A percentile compares a stretch with the other conserved stretches of the same genome.
Evolutionary conservation across 306 rosid species (phyloP).

Genomic region (Citrullus mucosospermus): DNA sequence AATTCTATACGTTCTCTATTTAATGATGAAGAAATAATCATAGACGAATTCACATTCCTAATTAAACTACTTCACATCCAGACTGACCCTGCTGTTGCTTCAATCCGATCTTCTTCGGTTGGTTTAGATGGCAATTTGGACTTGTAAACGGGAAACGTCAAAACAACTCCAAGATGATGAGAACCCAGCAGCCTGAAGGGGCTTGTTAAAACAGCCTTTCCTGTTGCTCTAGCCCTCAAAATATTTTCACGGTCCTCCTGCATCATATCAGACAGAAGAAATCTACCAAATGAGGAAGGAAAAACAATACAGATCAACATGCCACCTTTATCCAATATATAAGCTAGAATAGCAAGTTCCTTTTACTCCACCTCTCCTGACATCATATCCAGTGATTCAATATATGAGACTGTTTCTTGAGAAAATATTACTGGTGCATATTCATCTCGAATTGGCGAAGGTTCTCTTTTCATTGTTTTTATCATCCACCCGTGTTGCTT

Average conservation of each 20-base stretch:
- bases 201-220: conserved; percentile 94
- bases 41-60: not conserved
- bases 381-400: conserved; percentile 97
- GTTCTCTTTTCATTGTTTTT: conserved; percentile 79
- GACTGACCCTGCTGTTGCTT: conserved; percentile 90
- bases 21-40: not conserved
- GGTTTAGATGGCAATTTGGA: conserved; percentile 65
- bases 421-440: conserved; percentile 93
- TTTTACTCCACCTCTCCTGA: conserved; percentile 71
- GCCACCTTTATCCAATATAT: not conserved
- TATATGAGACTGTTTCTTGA: conserved; percentile 78
- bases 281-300: not conserved
- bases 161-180: conserved; percentile 96
- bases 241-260: conserved; percentile 97
- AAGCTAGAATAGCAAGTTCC: conserved; percentile 1
- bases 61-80: not conserved
- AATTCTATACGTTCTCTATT: not conserved
- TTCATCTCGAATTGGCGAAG: conserved; percentile 76
- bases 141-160: conserved; percentile 96
- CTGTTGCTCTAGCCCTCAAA: conserved; percentile 92
- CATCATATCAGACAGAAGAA: conserved; percentile 7
- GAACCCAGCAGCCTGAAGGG: conserved; percentile 84
- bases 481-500: conserved; percentile 80
- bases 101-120: conserved; percentile 47
- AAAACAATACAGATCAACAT: not conserved